Base-by-base conservation (phyloP, 129 eudicot genomes). In the Scalesia atractyloides region DNA sequence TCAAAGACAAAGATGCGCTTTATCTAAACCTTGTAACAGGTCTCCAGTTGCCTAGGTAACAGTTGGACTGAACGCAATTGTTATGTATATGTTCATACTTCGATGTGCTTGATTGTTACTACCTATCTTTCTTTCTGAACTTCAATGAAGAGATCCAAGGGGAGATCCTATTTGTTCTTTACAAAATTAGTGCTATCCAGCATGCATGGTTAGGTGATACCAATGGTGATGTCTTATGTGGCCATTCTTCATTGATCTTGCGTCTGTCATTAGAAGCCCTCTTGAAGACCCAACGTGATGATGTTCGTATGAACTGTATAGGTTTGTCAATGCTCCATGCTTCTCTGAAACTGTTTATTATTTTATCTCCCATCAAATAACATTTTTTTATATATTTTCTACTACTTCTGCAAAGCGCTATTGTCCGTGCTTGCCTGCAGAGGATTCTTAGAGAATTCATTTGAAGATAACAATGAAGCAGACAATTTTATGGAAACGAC, bases 41-140 rank as follows among this genome's bases (percentile, higher is more conserved):
- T 67, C 99, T 95, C 68, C 97, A 86, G 79, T 82, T 94, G 91
- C 87, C 97, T 36, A 88, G 90, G 99, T 94, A 85, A 86, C 73
- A 67, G 52, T 78, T 71, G 66, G 78, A 82, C 39, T 65, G 70
- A 37, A 50, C 59, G 34, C 19, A 17, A 41, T 74, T 34, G 19
- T 34, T 70, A 43, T 43, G 53, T 53, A 52, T 17, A 37, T 68
- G 70, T 43, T 63, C 20, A 66, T 74, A 71, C 33, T 57, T 41
- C 15, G 5, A 48, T 57, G 10, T 52, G 17, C 58, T 56, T 66
- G 69, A 16, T 62, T 17, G 64, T 82, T 43, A 82, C 52, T 18
- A 41, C 20, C 37, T 30, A 48, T 15, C 20, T 48, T 50, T 22
- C 12, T 77, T 64, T 52, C 24, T 52, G 17, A 57, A 22, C 66